These are phyloP conservation scores for Mollisiaceae sp. DNA, from an alignment of 2,329 filamentous ascomycete species.

Conservation along the genomic window DNA sequence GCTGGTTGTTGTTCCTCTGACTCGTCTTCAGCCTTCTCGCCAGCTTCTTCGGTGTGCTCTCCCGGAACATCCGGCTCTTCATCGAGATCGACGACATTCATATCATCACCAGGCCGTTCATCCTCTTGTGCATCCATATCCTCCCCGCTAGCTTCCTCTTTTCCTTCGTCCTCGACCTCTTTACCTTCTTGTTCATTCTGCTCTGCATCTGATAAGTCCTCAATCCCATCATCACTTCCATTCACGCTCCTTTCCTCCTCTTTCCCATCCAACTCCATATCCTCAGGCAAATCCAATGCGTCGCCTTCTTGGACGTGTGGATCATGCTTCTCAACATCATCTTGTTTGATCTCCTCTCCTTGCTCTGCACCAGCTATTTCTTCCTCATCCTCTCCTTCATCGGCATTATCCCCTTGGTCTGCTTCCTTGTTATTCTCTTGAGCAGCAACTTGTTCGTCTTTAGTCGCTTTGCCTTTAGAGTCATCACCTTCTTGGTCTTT, in stretches of 20 bases:
- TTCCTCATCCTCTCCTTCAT: slow-evolving; percentile 53
- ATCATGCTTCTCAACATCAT: slow-evolving; percentile 68
- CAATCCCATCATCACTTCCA: slow-evolving; percentile 51
- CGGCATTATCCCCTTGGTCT: slow-evolving; percentile 54
- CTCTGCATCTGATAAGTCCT: slow-evolving; percentile 58
- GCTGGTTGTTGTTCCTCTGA: slow-evolving; percentile 59
- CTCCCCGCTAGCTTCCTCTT: slow-evolving; percentile 50
- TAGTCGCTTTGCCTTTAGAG: slow-evolving; percentile 69
- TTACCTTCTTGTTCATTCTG: slow-evolving; percentile 47
- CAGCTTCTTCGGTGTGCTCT: slow-evolving; percentile 57
- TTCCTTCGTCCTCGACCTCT: slow-evolving; percentile 47
- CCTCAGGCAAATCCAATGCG: slow-evolving; percentile 71
- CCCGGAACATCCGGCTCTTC: slow-evolving; percentile 40
- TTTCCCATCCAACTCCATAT: slow-evolving; percentile 67
- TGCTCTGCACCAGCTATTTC: slow-evolving; percentile 67
- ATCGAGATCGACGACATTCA: slow-evolving; percentile 42
- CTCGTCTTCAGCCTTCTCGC: slow-evolving; percentile 53
- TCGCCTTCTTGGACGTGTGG: slow-evolving; percentile 70
- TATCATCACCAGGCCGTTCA: slow-evolving; percentile 43
- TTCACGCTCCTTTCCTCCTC: slow-evolving; percentile 54
- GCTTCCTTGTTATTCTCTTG: slow-evolving; percentile 63
- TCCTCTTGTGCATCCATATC: slow-evolving; percentile 48
- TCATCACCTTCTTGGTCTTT: slow-evolving; percentile 82
- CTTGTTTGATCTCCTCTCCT: slow-evolving; percentile 57
- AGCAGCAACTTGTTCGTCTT: slow-evolving; percentile 55